phyloP scores from a whole-genome alignment of 495 filamentous ascomycete species.

The Parathielavia hyrcaniae region DNA sequence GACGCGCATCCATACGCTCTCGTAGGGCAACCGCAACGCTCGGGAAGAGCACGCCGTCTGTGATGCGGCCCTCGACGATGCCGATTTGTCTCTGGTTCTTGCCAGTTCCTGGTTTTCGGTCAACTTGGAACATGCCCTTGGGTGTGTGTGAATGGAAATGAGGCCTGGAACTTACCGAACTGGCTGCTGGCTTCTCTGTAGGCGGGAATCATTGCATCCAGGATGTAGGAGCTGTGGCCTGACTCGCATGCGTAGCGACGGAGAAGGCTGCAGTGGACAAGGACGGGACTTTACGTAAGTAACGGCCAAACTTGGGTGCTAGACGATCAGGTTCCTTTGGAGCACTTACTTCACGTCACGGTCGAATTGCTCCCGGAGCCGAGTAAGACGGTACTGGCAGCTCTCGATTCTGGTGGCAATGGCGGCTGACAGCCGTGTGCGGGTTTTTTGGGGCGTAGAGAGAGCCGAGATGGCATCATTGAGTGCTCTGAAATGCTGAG shows the following conservation, averaged over 20 bases:
- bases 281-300: too few relatives aligned
- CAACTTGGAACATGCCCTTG: not conserved
- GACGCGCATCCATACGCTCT: not conserved
- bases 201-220: not conserved
- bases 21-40: not conserved
- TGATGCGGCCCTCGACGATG: slow-evolving; percentile 1
- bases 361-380: not conserved
- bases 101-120: not conserved
- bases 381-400: not conserved
- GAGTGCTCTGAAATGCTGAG: not conserved
- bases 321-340: not conserved
- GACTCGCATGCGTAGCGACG: not conserved
- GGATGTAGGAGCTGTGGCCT: not conserved
- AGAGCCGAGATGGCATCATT: not conserved
- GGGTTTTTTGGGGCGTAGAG: not conserved
- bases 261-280: not conserved
- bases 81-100: not conserved
- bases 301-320: not conserved
- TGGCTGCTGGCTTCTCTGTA: not conserved
- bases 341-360: not conserved
- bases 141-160: too few relatives aligned
- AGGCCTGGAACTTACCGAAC: not conserved
- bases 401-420: not conserved
- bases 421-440: not conserved
- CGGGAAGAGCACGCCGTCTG: not conserved